Evolutionary conservation across 1,284 basidiomycete species (phyloP).

Genomic region (Ganoderma multipileum): DNA sequence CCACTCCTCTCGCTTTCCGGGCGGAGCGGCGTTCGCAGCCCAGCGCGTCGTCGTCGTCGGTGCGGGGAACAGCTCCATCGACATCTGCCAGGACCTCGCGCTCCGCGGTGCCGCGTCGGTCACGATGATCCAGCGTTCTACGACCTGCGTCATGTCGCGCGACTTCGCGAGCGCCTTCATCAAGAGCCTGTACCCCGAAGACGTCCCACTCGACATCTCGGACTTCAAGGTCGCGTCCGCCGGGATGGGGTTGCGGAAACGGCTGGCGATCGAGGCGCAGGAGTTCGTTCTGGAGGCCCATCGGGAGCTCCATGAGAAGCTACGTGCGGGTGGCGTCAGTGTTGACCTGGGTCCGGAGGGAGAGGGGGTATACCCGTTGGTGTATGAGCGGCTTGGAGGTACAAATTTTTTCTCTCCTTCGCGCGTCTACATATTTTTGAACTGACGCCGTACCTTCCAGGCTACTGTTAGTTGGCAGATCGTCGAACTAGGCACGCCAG

Average conservation of each 20-base stretch:
- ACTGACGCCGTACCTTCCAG: neutral
- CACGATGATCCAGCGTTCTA: slow-evolving; percentile 42
- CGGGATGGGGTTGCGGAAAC: slow-evolving; percentile 47
- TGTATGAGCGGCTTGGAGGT: slow-evolving; percentile 45
- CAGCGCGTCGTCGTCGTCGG: slow-evolving; percentile 61
- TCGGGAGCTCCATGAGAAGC: slow-evolving; percentile 58
- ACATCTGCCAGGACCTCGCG: slow-evolving; percentile 53
- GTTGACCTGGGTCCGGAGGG: slow-evolving; percentile 62
- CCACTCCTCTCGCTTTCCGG: slow-evolving; percentile 51
- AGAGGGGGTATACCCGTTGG: slow-evolving; percentile 53
- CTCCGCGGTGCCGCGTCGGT: slow-evolving; percentile 43
- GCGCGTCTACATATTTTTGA: neutral
- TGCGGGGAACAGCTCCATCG: slow-evolving; percentile 53
- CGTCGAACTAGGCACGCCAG: neutral
- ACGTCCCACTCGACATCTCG: slow-evolving; percentile 48
- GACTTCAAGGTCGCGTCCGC: slow-evolving; percentile 52
- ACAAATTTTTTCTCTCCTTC: slow-evolving; percentile 30
- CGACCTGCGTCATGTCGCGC: slow-evolving; percentile 38
- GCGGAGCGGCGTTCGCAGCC: slow-evolving; percentile 46
- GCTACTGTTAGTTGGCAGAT: slow-evolving; percentile 27
- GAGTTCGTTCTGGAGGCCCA: slow-evolving; percentile 38
- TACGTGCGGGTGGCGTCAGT: slow-evolving; percentile 65
- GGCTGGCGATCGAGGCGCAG: slow-evolving; percentile 34
- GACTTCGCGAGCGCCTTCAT: slow-evolving; percentile 36
- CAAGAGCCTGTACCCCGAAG: slow-evolving; percentile 45